These are phyloP conservation scores for Laburnicola sp. DNA, from an alignment of 2,329 filamentous ascomycete species.

Conservation along the genomic window DNA sequence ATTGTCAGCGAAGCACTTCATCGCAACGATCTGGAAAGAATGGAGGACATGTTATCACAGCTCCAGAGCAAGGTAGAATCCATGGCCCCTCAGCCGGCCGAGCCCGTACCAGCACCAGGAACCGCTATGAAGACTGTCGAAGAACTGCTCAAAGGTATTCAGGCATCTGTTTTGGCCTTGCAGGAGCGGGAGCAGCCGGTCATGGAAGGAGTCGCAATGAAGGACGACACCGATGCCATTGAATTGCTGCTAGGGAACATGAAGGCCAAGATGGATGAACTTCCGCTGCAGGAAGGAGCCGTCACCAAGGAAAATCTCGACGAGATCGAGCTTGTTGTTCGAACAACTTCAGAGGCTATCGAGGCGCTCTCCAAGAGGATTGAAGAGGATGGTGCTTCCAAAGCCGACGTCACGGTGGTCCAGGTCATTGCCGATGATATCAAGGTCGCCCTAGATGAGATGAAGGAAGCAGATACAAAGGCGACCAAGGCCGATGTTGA, in stretches of 20 bases:
- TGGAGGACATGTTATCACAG: slow-evolving; percentile 81
- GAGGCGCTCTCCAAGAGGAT: slow-evolving; percentile 67
- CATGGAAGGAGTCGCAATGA: slow-evolving; percentile 62
- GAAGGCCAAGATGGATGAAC: slow-evolving; percentile 83
- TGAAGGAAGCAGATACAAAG: slow-evolving; percentile 59
- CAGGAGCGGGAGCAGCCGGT: slow-evolving; percentile 33
- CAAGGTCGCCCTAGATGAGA: slow-evolving; percentile 72
- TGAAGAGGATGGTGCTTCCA: slow-evolving; percentile 69
- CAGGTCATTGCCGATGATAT: slow-evolving; percentile 80
- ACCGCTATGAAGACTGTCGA: slow-evolving; percentile 52
- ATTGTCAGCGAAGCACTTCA: slow-evolving; percentile 56
- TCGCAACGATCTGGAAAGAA: slow-evolving; percentile 77
- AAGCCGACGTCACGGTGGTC: slow-evolving; percentile 75
- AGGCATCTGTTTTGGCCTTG: slow-evolving; percentile 55
- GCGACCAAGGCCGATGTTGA: slow-evolving; percentile 82
- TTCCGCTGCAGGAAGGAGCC: slow-evolving; percentile 67
- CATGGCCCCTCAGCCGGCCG: slow-evolving; percentile 57
- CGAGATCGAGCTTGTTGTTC: slow-evolving; percentile 67
- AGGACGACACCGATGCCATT: slow-evolving; percentile 87
- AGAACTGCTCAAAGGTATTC: slow-evolving; percentile 57
- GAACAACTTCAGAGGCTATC: slow-evolving; percentile 75
- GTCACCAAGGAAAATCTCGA: slow-evolving; percentile 66
- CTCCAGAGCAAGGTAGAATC: slow-evolving; percentile 82
- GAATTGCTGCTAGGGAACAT: slow-evolving; percentile 89
- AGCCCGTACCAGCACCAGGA: slow-evolving; percentile 41